Base-by-base conservation (phyloP, 495 filamentous ascomycete genomes). In the Hypoxylon rickii region DNA sequence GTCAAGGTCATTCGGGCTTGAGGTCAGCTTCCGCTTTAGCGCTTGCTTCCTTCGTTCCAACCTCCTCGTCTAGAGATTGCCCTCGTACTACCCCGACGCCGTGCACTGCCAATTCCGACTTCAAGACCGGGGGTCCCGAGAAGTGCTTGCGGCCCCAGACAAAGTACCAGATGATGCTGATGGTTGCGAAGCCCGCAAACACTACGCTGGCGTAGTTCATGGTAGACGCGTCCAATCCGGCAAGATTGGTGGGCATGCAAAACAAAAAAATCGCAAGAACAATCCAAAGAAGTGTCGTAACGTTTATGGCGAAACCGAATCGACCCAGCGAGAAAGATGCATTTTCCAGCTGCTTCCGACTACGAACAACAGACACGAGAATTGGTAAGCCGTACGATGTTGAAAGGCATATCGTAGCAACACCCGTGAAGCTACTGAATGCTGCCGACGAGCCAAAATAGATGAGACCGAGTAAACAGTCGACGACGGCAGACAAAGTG, bases 371-470 rank as follows among this genome's bases (percentile, higher is more conserved):
- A 16, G 68, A 71, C 37, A 75, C 61, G 19, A 88, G 68, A 56
- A 87, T 85, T 0, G 83, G 85, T 11, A 84, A 67, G 1, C 83
- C 84, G 65, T 89, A 89, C 45, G 79, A 83, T 15, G 86, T 75
- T 17, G 86, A 86, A 5, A 88, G 71, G 3, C 83, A 79, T 40
- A 88, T 88, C 11, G 86, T 87, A 7, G 80, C 82, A 41, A 86
- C 82, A 8, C 73, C 80, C 7, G 82, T 86, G 34, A 79, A 85
- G 10, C 81, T 85, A 22, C 75, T 70, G 66, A 83, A 89, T 18
- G 82, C 85, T 11, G 86, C 84, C 0, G 69, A 67, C 5, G 76
- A 81, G 10, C 85, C 85, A 0, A 88, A 76, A 7, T 78, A 83
- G 13, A 84, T 83, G 15, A 87, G 72, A 0, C 81, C 78, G 0